These are phyloP conservation scores for Sporothrix brasiliensis DNA, from an alignment of 2,329 filamentous ascomycete genomes.

Conservation along the genomic window DNA sequence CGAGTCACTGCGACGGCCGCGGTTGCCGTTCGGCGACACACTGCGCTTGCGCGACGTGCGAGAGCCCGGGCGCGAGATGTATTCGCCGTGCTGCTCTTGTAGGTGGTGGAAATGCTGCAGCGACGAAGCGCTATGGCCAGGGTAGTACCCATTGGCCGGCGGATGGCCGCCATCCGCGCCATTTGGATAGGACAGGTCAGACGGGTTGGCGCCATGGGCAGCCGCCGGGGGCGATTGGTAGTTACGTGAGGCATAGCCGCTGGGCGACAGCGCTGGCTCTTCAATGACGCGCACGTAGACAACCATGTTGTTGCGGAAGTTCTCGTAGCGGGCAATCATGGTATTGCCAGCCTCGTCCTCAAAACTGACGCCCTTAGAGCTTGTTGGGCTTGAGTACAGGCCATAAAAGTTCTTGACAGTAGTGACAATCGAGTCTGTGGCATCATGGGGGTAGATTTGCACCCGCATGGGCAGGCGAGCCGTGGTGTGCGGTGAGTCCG, in stretches of 20 bases:
- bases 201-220: constrained; percentile 40
- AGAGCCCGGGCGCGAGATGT: constrained; percentile 69
- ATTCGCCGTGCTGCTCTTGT: constrained; percentile 55
- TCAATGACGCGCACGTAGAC: constrained; percentile 89
- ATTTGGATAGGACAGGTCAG: neutral
- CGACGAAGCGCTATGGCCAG: constrained; percentile 47
- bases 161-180: constrained; percentile 53
- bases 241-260: constrained; percentile 44
- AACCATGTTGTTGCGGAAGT: constrained; percentile 88
- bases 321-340: constrained; percentile 94
- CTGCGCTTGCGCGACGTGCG: constrained; percentile 75
- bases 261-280: constrained; percentile 52
- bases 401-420: constrained; percentile 99
- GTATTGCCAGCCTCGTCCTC: constrained; percentile 88
- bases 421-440: constrained; percentile 94
- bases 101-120: constrained; percentile 39
- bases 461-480: constrained; percentile 82
- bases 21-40: constrained; percentile 68
- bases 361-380: constrained; percentile 85
- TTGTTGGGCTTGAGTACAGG: constrained; percentile 73
- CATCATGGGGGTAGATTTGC: constrained; percentile 93
- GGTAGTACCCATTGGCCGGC: constrained; percentile 47
- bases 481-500: constrained; percentile 67
- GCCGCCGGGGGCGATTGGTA: constrained; percentile 33
- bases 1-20: constrained; percentile 77